Evolutionary conservation across 2,329 filamentous ascomycete genomes (phyloP).

Genomic region (Pyricularia sp.): DNA sequence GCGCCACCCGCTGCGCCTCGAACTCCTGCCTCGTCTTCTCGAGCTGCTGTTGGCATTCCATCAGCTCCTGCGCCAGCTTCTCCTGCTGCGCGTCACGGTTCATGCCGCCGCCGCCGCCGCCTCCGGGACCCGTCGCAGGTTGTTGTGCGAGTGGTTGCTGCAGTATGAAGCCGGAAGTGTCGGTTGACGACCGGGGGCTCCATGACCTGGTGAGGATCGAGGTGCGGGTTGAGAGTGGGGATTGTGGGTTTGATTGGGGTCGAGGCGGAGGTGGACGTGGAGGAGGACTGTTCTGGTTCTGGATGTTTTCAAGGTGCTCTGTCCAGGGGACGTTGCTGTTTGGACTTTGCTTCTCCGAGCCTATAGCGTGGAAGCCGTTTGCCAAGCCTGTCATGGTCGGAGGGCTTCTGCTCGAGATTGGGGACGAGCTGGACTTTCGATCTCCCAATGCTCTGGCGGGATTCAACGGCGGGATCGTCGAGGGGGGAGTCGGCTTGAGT

Average conservation of each 20-base stretch:
- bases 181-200: neutral
- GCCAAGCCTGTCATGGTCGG: neutral
- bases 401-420: neutral
- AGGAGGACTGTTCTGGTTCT: neutral
- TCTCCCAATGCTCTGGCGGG: neutral
- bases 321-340: neutral
- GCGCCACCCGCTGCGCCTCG: neutral
- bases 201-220: neutral
- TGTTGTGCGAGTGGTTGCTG: neutral
- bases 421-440: neutral
- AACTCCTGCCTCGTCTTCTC: neutral
- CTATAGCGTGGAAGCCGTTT: neutral
- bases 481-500: neutral
- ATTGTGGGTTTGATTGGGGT: neutral
- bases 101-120: too few species aligned
- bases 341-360: neutral
- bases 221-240: neutral
- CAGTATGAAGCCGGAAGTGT: neutral
- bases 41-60: neutral
- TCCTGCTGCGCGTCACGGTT: neutral
- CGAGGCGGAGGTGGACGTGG: neutral
- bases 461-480: neutral
- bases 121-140: too few species aligned
- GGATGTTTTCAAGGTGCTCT: neutral
- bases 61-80: neutral